Base-by-base conservation (phyloP, 2,329 filamentous ascomycete species). In the Neonectria magnoliae region DNA sequence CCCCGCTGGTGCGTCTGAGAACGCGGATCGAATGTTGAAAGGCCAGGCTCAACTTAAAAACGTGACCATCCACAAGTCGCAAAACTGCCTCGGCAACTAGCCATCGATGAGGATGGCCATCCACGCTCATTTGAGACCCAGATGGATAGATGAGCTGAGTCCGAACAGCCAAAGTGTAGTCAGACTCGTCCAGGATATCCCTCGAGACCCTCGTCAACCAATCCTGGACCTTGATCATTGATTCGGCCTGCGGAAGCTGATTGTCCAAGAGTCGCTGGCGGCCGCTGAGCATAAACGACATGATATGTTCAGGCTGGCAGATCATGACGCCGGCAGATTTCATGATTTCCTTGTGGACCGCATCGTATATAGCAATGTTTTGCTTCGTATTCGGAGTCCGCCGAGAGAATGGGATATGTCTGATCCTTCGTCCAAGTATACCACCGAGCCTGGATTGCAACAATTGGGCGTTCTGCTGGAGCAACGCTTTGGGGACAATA, bases 141-240 rank as follows among this genome's bases (percentile, higher is more conserved):
- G 82, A 84, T 0, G 87, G 86, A 54, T 89, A 90, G 14, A 89
- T 87, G 0, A 90, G 77, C 64, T 90, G 86, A 0, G 85, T 88
- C 44, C 82, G 83, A 0, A 85, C 82, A 0, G 83, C 82, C 1
- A 90, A 74, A 0, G 84, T 88, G 57, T 85, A 82, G 66, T 89
- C 87, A 2, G 84, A 90, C 71, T 92, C 90, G 66, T 92, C 90
- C 0, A 92, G 75, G 1, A 92, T 81, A 69, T 93, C 90, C 0
- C 90, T 82, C 2, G 82, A 86, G 5, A 80, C 71, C 1, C 67
- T 68, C 2, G 84, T 78, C 4, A 92, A 74, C 79, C 84, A 87
- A 1, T 77, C 67, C 31, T 91, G 86, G 0, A 82, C 80, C 1
- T 77, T 76, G 4, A 90, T 77, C 82, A 91, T 87, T 0, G 74